Conservation (phyloP, 768 basidiomycete species). For the Lactarius psammicola region DNA sequence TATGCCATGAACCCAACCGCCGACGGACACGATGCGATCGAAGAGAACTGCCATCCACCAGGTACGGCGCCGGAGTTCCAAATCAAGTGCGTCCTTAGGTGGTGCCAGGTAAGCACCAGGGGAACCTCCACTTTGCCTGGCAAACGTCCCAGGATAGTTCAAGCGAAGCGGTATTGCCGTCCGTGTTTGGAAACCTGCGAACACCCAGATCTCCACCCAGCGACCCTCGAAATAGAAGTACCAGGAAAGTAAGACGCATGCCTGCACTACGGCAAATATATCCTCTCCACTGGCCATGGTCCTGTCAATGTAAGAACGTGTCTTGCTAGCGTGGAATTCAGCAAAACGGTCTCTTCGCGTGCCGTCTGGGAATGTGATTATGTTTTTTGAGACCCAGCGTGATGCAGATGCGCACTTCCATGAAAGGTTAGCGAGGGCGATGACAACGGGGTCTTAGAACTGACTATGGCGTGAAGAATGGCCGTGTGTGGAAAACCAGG, state of each 20-base stretch:
- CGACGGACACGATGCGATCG: constrained; percentile 66
- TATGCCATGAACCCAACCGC: constrained; percentile 84
- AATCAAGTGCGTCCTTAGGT: constrained; percentile 69
- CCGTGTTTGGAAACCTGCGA: constrained; percentile 80
- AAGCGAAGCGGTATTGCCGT: constrained; percentile 78
- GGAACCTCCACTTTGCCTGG: constrained; percentile 61
- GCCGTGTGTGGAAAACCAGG: constrained; percentile 86
- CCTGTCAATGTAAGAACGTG: constrained; percentile 82
- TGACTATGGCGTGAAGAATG: constrained; percentile 86
- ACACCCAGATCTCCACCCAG: constrained; percentile 91
- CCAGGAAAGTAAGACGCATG: constrained; percentile 83
- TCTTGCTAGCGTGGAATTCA: constrained; percentile 83
- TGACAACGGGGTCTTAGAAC: constrained; percentile 26
- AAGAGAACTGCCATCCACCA: constrained; percentile 94
- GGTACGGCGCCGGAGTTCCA: constrained; percentile 75
- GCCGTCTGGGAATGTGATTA: constrained; percentile 67
- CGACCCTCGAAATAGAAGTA: constrained; percentile 89
- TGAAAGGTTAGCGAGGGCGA: constrained; percentile 25
- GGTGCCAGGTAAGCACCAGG: constrained; percentile 79
- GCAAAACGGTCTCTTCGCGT: constrained; percentile 81
- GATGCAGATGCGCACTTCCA: constrained; percentile 78
- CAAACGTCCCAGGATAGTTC: constrained; percentile 84
- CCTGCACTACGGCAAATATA: constrained; percentile 84
- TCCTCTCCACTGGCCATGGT: constrained; percentile 89
- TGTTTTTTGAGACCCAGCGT: constrained; percentile 73